Evolutionary conservation across 345 rosid genomes (phyloP), one percentile per base, ranked within the genome.

Genomic region (Cochlearia excelsa): DNA sequence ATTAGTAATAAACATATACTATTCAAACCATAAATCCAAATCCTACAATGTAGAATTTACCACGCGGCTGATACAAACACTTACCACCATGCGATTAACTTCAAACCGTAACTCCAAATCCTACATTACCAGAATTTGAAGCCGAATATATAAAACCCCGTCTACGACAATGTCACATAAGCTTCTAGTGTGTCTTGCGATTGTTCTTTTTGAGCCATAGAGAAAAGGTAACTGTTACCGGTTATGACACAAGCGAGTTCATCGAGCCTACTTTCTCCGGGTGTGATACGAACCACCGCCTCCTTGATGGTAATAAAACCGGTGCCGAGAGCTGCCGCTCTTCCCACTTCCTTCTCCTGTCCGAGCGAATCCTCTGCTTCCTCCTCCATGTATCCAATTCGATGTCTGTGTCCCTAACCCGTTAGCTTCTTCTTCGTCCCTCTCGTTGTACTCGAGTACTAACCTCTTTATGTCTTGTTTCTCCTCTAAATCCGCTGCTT

Each of bases 391-490:
- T 46, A 68, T 75, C 97, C 97, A 89, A 67, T 87, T 87, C 64
- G 75, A 56, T 16, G 75, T 69, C 67, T 89, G 97, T 30, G 80
- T 64, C 27, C 97, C 95, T 45, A 84, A 57, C 33, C 92, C 97
- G 35, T 84, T 82, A 51, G 70, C 85, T 75, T 84, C 95, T 74
- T 89, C 99, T 78, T 93, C 99, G 66, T 85, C 97, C 54, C 99
- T 79, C 57, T 93, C 99, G 57, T 89, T 89, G 71, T 89, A 93
- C 79, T 93, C 99, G 51, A 93, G 75, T 9, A 93, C 96, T 45
- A 84, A 81, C 78, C 99, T 87, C 82, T 93, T 93, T 50, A 93
- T 93, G 65, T 93, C 97, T 71, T 87, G 95, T 77, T 93, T 93
- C 80, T 93, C 99, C 81, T 89, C 99, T 30, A 89, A 65, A 54